phyloP scores from a whole-genome alignment of 495 filamentous ascomycete species.

The Lophiostoma macrostomum region DNA sequence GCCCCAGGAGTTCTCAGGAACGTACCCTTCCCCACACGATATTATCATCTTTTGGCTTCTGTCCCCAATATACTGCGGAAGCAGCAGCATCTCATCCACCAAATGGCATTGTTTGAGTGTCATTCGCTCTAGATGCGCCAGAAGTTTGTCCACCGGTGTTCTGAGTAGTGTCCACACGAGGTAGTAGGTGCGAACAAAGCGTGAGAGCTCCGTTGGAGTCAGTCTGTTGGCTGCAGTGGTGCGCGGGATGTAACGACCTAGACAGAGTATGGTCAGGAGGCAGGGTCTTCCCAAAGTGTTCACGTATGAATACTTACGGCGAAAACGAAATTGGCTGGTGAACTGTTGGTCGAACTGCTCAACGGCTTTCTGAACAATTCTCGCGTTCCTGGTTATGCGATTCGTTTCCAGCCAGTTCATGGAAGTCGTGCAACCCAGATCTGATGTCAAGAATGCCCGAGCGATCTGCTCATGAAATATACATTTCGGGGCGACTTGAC shows the following conservation, averaged over 20 bases:
- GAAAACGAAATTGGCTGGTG: not conserved
- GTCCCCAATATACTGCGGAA: too few relatives aligned
- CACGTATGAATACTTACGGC: not conserved
- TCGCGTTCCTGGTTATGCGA: not conserved
- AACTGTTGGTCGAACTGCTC: not conserved
- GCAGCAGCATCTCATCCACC: not conserved
- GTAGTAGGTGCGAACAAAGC: conserved; percentile 9
- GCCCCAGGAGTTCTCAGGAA: too few relatives aligned
- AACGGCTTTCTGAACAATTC: not conserved
- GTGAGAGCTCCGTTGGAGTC: not conserved
- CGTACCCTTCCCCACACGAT: too few relatives aligned
- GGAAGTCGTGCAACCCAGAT: too few relatives aligned
- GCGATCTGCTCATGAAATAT: not conserved
- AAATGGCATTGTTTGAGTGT: not conserved
- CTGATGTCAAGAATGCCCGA: not conserved
- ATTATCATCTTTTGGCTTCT: too few relatives aligned
- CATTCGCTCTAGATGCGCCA: too few relatives aligned
- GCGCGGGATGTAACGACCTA: too few relatives aligned
- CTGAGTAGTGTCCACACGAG: conserved; percentile 1
- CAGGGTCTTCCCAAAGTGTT: too few relatives aligned
- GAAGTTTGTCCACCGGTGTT: not conserved
- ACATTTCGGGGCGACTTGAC: not conserved
- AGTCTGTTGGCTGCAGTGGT: not conserved
- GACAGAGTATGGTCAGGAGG: too few relatives aligned
- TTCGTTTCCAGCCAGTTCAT: too few relatives aligned